Conservation (phyloP, 139 green algal species). For the Helicosporidium sp. region DNA sequence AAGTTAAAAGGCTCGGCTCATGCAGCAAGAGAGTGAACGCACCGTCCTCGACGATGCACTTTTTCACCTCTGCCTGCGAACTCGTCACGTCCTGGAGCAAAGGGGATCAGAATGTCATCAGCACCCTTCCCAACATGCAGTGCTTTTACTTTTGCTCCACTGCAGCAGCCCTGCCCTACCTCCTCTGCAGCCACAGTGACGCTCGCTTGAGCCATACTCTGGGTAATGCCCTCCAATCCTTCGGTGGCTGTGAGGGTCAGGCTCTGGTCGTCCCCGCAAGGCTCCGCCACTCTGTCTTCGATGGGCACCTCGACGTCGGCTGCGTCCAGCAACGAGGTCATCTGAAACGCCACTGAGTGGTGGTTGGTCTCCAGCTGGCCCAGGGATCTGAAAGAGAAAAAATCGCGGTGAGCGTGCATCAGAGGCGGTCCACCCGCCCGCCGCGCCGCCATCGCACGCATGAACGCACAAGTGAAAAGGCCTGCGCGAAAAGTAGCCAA, state of each 20-base stretch:
- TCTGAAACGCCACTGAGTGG: conserved; percentile 20
- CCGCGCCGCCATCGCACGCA: background rate
- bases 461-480: conserved; percentile 35
- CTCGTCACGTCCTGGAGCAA: too few relatives aligned
- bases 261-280: background rate
- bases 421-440: background rate
- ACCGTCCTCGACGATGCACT: too few relatives aligned
- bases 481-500: conserved; percentile 28
- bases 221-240: background rate
- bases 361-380: conserved; percentile 34
- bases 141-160: too few relatives aligned
- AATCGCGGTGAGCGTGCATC: background rate
- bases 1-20: too few relatives aligned
- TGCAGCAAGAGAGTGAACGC: too few relatives aligned
- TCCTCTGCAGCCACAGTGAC: too few relatives aligned
- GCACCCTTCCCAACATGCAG: too few relatives aligned
- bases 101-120: too few relatives aligned
- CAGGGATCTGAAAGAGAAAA: conserved; percentile 6
- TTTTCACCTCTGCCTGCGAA: too few relatives aligned
- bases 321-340: background rate
- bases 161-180: too few relatives aligned
- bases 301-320: background rate
- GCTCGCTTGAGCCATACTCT: too few relatives aligned
- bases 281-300: background rate
- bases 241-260: background rate